Base-by-base conservation (phyloP, 768 basidiomycete genomes). In the Tricholoma flavovirens region DNA sequence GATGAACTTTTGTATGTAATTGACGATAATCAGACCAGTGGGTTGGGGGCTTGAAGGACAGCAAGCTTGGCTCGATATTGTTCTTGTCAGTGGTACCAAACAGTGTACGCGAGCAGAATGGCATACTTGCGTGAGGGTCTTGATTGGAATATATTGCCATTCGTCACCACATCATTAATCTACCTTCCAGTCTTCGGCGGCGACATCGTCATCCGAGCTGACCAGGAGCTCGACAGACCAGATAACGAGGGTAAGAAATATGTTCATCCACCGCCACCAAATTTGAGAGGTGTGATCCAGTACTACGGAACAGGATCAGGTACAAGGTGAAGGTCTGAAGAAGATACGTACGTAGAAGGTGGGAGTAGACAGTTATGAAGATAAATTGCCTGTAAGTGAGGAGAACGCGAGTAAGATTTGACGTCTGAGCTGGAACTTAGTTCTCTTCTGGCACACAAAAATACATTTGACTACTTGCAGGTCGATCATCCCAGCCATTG, bases 191-290 rank as follows among this genome's bases (percentile, higher is more conserved):
- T 84, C 79, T 63, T 86, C 83, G 56, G 81, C 77, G 21, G 71
- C 69, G 29, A 68, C 73, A 61, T 89, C 88, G 50, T 88, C 87
- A 49, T 84, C 88, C n/a, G 80, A 80, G 72, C 85, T 84, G 54
- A 93, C 88, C 29, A 88, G 68, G 48, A 93, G 77, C 69, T 93
- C 91, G 21, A 93, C 74, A 10, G 87, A 83, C 91, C 92, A 93
- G 40, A 92, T 79, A 22, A 85, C 75, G 26, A 93, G 77, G 4
- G 89, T 92, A 70, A 93, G 87, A 73, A 92, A 90, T 32, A 93
- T 86, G 65, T 90, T 90, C 76, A 87, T 86, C 90, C 91, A 93
- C 59, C 91, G 81, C 88, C 91, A 93, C 91, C 91, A 93, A 49
- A 92, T 83, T 66, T 93, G 91, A n/a, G 89, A 90, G 17, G 90